Conservation (phyloP, 1,284 basidiomycete genomes). For the Moniliella sp. region DNA sequence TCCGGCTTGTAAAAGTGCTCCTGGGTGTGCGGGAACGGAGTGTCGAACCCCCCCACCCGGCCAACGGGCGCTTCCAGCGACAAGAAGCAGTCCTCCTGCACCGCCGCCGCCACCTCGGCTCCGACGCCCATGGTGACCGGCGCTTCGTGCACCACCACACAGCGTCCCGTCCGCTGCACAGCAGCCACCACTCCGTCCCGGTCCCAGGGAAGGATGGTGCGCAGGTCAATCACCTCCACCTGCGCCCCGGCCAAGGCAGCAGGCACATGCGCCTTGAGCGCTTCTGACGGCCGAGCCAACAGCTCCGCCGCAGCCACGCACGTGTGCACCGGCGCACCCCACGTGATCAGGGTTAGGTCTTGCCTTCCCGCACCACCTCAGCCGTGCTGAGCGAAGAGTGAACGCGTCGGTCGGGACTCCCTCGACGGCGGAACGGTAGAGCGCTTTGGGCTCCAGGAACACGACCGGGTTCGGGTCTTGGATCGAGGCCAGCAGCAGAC, state of each 20-base stretch:
- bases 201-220: conserved; percentile 76
- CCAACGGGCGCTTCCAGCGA: conserved; percentile 14
- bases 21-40: conserved; percentile 18
- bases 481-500: conserved; percentile 59
- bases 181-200: conserved; percentile 40
- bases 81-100: conserved; percentile 20
- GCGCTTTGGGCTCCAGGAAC: conserved; percentile 79
- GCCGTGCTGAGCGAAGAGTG: conserved; percentile 52
- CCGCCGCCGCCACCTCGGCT: conserved; percentile 10
- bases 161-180: conserved; percentile 19
- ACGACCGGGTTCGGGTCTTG: conserved; percentile 78
- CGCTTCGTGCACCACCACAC: conserved; percentile 23
- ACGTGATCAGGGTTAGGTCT: conserved; percentile 70
- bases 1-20: conserved; percentile 23
- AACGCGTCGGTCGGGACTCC: conserved; percentile 76
- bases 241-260: conserved; percentile 47
- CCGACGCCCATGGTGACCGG: conserved; percentile 19
- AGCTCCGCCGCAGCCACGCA: conserved; percentile 59
- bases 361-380: conserved; percentile 52
- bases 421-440: conserved; percentile 68
- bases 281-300: conserved; percentile 46
- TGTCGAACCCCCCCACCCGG: conserved; percentile 15
- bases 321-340: conserved; percentile 75
- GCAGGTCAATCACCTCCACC: conserved; percentile 70
- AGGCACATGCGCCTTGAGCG: conserved; percentile 50